Percentiles rank a stretch among this genome's conserved stretches.
Conservation (phyloP, 2,329 filamentous ascomycete species). For the Hymenoscyphus salicellus region DNA sequence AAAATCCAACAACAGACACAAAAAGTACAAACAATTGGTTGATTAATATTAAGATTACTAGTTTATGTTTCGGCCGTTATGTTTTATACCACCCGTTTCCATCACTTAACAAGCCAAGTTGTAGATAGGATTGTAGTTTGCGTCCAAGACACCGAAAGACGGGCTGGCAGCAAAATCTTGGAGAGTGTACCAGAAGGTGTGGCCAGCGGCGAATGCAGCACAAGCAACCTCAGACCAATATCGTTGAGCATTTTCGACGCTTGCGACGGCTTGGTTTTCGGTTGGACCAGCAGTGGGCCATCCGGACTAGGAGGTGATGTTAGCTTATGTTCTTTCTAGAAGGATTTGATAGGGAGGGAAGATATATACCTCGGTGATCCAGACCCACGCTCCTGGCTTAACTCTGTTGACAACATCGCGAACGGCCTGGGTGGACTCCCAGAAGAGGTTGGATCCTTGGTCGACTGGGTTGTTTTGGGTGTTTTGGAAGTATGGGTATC, state of each 20-base stretch:
- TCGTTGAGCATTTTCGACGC: conserved; percentile 55
- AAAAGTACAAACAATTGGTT: not conserved
- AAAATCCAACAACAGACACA: not conserved
- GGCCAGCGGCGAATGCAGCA: conserved; percentile 50
- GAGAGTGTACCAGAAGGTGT: conserved; percentile 62
- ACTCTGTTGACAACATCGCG: conserved; percentile 40
- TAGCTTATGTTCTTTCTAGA: not conserved
- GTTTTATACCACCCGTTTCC: not conserved
- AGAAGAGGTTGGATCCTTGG: conserved; percentile 54
- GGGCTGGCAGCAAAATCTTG: conserved; percentile 49
- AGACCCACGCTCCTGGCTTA: conserved; percentile 52
- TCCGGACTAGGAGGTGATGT: conserved; percentile 37
- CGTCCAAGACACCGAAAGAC: conserved; percentile 41
- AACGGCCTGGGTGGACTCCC: conserved; percentile 35
- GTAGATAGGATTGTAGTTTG: conserved; percentile 27
- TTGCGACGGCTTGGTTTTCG: conserved; percentile 54
- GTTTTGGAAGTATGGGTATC: conserved; percentile 65
- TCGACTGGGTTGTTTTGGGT: conserved; percentile 54
- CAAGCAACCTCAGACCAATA: conserved; percentile 65
- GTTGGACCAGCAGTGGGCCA: conserved; percentile 57
- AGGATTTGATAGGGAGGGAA: too few species aligned
- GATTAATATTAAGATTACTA: conserved; percentile 3
- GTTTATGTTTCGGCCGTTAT: not conserved
- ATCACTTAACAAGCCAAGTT: conserved; percentile 28
- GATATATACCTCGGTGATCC: conserved; percentile 52